Conservation (phyloP, 148 eudicot species). For the Amaranthus hypochondriacus region DNA sequence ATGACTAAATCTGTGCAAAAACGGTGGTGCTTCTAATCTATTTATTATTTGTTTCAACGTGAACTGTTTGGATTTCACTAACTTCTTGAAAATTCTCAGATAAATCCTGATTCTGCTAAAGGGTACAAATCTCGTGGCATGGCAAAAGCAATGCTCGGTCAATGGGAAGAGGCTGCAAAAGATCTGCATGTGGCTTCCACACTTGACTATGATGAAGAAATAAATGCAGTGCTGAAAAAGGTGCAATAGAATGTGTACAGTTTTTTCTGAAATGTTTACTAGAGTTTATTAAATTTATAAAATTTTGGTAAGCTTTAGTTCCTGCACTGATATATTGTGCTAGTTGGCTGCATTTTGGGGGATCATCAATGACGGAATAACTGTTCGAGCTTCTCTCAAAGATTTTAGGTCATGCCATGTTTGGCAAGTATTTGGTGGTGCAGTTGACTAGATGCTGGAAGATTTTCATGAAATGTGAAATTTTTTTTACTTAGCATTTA, state of each 20-base stretch:
- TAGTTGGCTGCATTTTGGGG: not conserved
- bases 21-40: not conserved
- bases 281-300: not conserved
- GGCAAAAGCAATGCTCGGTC: conserved; percentile 84
- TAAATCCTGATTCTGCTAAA: conserved; percentile 94
- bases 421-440: not conserved
- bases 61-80: not conserved
- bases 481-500: too few relatives aligned
- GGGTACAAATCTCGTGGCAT: conserved; percentile 85
- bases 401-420: not conserved
- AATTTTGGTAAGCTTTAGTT: too few relatives aligned
- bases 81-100: conserved; percentile 29
- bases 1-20: not conserved
- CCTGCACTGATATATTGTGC: too few relatives aligned
- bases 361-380: not conserved
- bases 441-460: too few relatives aligned
- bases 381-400: too few relatives aligned
- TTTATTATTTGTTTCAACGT: not conserved
- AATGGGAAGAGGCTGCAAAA: conserved; percentile 91
- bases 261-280: not conserved
- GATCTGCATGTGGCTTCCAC: conserved; percentile 89
- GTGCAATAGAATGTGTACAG: conserved; percentile 19
- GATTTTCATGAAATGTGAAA: too few relatives aligned
- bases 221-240: conserved; percentile 58
- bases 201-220: conserved; percentile 85